Percentiles rank a stretch among this genome's conserved stretches.
Evolutionary conservation across 2,329 filamentous ascomycete species (phyloP).

Genomic region (Ophiognomonia clavigignenti-juglandacearum): DNA sequence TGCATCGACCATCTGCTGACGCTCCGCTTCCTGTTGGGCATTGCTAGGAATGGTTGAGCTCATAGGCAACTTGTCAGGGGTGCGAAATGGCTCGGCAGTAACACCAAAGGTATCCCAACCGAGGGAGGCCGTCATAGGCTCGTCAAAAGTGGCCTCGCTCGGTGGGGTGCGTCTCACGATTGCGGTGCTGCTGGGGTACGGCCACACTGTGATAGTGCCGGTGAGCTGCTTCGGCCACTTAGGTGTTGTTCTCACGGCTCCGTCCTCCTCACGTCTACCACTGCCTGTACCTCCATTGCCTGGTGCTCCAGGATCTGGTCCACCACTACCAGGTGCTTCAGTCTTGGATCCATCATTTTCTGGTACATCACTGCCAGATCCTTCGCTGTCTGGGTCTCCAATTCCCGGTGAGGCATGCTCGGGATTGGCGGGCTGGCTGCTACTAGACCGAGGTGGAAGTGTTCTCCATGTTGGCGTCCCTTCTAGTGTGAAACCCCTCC

Average conservation of each 20-base stretch:
- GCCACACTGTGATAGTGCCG: neutral
- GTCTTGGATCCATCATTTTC: neutral
- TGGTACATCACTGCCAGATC: too few relatives aligned
- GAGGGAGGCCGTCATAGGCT: neutral
- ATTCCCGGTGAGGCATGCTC: too few relatives aligned
- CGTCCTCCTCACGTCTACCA: too few relatives aligned
- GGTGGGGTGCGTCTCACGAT: neutral
- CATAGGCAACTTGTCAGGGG: neutral
- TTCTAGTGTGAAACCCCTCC: neutral
- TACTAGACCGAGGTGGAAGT: neutral
- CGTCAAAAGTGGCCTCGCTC: neutral
- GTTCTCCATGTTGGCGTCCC: neutral
- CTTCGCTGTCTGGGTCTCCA: too few relatives aligned
- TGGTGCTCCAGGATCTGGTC: neutral
- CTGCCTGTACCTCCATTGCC: too few relatives aligned
- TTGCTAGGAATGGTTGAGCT: too few relatives aligned
- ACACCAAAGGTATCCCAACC: neutral
- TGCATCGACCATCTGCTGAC: neutral
- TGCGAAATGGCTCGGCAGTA: neutral
- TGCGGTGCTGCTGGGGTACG: neutral
- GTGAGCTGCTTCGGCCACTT: neutral
- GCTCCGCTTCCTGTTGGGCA: too few relatives aligned
- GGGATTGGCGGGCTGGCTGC: too few relatives aligned
- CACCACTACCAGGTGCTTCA: neutral
- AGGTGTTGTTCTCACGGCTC: neutral